Evolutionary conservation across 257 asterid genomes (phyloP).

Genomic region (Cinchona pubescens): DNA sequence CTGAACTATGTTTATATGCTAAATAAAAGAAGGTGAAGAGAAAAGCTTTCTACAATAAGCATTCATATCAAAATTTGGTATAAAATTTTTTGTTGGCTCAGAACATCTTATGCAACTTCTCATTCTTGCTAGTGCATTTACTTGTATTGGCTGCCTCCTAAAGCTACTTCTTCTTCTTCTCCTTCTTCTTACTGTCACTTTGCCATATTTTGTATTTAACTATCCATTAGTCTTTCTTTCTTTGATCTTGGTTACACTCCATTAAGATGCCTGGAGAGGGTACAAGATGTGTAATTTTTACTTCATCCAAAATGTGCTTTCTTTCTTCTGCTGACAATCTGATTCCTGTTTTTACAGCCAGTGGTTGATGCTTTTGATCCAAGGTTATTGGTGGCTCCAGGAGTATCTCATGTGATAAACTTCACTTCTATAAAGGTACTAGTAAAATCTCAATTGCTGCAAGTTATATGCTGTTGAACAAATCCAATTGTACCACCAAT

Average conservation of each 20-base stretch:
- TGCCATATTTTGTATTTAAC: neutral
- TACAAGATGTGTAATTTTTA: neutral
- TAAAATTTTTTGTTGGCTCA: too few relatives aligned
- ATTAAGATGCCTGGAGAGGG: neutral
- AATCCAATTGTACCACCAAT: neutral
- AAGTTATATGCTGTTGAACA: neutral
- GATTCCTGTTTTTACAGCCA: conserved; percentile 33
- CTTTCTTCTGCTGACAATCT: conserved; percentile 2
- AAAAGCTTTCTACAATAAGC: neutral
- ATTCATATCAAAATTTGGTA: neutral
- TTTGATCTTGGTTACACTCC: neutral
- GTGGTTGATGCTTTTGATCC: conserved; percentile 94
- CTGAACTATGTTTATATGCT: neutral
- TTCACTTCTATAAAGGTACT: conserved; percentile 43
- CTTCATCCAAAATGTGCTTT: neutral
- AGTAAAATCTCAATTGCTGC: neutral
- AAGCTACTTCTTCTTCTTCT: neutral
- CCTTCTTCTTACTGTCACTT: neutral
- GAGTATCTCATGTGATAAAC: conserved; percentile 70
- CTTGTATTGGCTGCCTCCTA: neutral
- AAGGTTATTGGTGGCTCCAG: conserved; percentile 93
- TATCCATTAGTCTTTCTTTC: neutral
- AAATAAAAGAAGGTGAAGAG: neutral
- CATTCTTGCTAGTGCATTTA: neutral
- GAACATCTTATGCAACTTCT: neutral